Conservation (phyloP, 1,139 yeast genomes). For the Debaryomycetaceae sp. region DNA sequence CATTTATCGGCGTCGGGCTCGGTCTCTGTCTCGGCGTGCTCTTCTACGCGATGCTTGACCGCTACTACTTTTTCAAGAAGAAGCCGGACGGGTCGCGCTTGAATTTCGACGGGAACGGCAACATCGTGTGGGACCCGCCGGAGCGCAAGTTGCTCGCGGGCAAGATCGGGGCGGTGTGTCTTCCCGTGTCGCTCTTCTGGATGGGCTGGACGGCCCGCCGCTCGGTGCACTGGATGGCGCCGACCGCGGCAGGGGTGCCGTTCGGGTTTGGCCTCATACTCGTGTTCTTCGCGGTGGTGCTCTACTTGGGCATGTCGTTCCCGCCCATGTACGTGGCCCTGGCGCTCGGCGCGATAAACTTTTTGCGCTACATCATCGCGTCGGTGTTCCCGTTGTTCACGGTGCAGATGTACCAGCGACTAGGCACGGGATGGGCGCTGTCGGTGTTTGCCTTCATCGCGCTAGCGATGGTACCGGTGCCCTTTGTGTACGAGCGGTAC, state of each 20-base stretch:
- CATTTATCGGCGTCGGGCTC: conserved; percentile 60
- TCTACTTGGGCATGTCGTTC: conserved; percentile 62
- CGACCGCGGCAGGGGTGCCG: conserved; percentile 63
- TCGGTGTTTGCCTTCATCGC: conserved; percentile 16
- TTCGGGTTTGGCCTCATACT: conserved; percentile 67
- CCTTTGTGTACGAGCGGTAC: conserved; percentile 11
- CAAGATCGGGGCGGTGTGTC: conserved; percentile 48
- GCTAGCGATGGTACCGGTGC: conserved; percentile 17
- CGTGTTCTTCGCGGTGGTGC: conserved; percentile 61
- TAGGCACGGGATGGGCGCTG: conserved; percentile 22
- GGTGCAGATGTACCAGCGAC: conserved; percentile 30
- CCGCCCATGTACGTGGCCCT: conserved; percentile 70
- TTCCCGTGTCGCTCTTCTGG: conserved; percentile 71
- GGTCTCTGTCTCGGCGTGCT: conserved; percentile 48
- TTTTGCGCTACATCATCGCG: conserved; percentile 57
- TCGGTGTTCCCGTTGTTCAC: conserved; percentile 43
- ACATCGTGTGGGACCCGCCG: conserved; percentile 30
- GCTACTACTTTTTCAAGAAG: conserved; percentile 37
- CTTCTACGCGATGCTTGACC: conserved; percentile 40
- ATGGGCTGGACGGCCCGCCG: conserved; percentile 65
- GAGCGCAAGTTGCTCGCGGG: conserved; percentile 32
- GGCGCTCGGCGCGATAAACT: conserved; percentile 70
- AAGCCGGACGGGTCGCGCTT: conserved; percentile 58
- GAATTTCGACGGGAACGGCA: conserved; percentile 43
- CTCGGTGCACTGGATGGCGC: conserved; percentile 72